Base-by-base conservation (phyloP, 192 early-diverging fungal species). In the Gaertneriomyces semiglobifer region DNA sequence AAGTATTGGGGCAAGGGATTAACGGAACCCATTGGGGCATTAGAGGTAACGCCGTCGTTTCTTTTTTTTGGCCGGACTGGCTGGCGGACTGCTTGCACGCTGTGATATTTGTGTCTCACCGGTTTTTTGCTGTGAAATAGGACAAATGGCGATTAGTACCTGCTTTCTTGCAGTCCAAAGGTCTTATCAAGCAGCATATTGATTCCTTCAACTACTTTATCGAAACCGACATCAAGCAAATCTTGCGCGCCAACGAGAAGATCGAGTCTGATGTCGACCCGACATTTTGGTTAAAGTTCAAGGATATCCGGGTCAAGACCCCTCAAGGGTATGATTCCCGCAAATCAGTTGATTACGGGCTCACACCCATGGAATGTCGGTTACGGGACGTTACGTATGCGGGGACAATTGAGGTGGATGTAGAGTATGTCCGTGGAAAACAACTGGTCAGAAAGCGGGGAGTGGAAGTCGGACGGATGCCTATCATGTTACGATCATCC, bases 171-270 rank as follows among this genome's bases (percentile, higher is more conserved):
- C 93, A 94, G 72, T 91, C 95, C 39, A 96, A 96, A 67, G 97
- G 97, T 62, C 85, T 99, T 18, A 90, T 99, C 57, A 98, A 98
- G 76, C 97, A 99, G 74, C 97, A 99, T 74, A 87, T 98, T 64
- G 97, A 99, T 76, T 99, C 97, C 7, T 99, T 96, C 79, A 95
- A 99, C 81, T 97, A 96, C 74, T 99, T 98, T 81, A 84, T 99
- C 62, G 88, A 98, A 66, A 89, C 90, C 5, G 97, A 95, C 57
- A 77, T 99, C 60, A 88, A 93, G 74, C 90, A 95, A 68, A 99
- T 99, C 62, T 85, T 99, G 62, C 79, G 88, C 70, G 92, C 95
- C 7, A 99, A 95, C 77, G 85, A 88, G 68, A 86, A 85, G 62
- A 88, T 99, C 20, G 88, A 84, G 7, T 93, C 90, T 3, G 97